phyloP scores from a whole-genome alignment of 352 stramenopile genomes.

The Globisporangium orthogonon region DNA sequence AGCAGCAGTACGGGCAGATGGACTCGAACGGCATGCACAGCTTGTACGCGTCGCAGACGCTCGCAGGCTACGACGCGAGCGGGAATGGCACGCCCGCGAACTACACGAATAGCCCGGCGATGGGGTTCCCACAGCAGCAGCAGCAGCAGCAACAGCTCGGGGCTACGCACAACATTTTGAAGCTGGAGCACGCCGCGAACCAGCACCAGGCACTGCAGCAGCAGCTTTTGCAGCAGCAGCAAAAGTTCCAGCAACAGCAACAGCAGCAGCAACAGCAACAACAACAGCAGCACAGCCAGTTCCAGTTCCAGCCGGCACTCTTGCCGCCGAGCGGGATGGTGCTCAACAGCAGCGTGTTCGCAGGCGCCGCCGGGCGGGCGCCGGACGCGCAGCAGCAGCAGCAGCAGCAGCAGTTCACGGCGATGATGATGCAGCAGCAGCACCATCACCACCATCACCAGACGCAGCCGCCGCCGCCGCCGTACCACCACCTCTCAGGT shows the following conservation, averaged over 20 bases:
- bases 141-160: conserved; percentile 15
- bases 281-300: conserved; percentile 46
- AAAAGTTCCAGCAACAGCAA: conserved; percentile 45
- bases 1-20: conserved; percentile 23
- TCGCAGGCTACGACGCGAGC: conserved; percentile 6
- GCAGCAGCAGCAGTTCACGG: conserved; percentile 47
- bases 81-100: conserved; percentile 16
- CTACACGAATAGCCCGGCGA: conserved; percentile 27
- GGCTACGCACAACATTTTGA: conserved; percentile 18
- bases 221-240: conserved; percentile 48
- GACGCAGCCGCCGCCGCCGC: conserved; percentile 11
- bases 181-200: conserved; percentile 29
- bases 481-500: conserved; percentile 13
- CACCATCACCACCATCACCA: conserved; percentile 19
- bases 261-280: conserved; percentile 27
- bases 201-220: conserved; percentile 43
- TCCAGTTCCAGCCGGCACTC: conserved; percentile 51
- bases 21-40: conserved; percentile 18
- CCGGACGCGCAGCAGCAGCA: conserved; percentile 17
- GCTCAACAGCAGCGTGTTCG: conserved; percentile 20
- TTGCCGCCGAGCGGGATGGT: conserved; percentile 44
- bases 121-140: conserved; percentile 9
- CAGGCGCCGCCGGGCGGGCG: conserved; percentile 7
- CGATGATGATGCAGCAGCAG: conserved; percentile 51
- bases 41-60: conserved; percentile 20